Base-by-base conservation (phyloP, 345 rosid species). In the Aurinia saxatilis region DNA sequence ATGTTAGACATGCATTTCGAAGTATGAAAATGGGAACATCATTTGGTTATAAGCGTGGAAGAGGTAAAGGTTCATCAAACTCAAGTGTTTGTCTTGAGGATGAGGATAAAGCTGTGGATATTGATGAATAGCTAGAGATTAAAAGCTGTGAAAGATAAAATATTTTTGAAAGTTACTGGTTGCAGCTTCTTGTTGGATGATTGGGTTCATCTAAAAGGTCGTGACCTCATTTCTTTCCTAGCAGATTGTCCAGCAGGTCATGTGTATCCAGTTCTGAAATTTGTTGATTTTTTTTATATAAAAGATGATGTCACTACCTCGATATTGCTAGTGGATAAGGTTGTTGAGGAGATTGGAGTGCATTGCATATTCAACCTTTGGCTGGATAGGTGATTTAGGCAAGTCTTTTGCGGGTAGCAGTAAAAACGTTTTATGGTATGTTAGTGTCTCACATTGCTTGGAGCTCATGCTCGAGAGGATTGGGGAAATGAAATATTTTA, bases 141-240 rank as follows among this genome's bases (percentile, higher is more conserved):
- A n/a, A n/a, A n/a, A n/a, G n/a, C n/a, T n/a, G n/a, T n/a, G n/a
- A n/a, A n/a, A n/a, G n/a, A n/a, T n/a, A n/a, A n/a, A n/a, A n/a
- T n/a, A n/a, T n/a, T n/a, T n/a, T n/a, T n/a, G n/a, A n/a, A n/a
- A n/a, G n/a, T n/a, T n/a, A n/a, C n/a, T n/a, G n/a, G n/a, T n/a
- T n/a, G n/a, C n/a, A n/a, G n/a, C n/a, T n/a, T n/a, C n/a, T 68
- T 88, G 68, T 60, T 83, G 71, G 92, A 84, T 56, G 81, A 72
- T 66, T 84, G 86, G 84, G 63, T 52, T 8, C 75, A 74, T 31
- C 55, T 65, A 39, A 66, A 70, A 15, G 84, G 84, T 63, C 66
- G 66, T 56, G 53, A 61, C 52, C 42, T 81, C 38, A 75, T 79
- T 58, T 72, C 15, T n/a, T n/a, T n/a, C n/a, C n/a, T 81, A 21